Conservation (phyloP, 2,329 filamentous ascomycete species). For the Fusarium brevicatenulatum region DNA sequence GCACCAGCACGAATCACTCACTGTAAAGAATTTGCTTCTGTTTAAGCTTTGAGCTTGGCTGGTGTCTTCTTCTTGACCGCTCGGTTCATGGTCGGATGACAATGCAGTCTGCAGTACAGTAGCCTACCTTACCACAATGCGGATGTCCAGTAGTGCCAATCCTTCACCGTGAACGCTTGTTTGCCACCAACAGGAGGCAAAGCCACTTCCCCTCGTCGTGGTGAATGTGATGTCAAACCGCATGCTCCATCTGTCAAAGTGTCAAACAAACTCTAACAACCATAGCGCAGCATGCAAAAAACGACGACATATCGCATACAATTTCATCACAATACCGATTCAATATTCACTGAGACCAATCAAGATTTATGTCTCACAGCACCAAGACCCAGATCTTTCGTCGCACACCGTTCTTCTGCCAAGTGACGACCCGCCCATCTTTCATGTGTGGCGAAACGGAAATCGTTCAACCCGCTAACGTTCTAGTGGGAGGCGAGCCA, state of each 20-base stretch:
- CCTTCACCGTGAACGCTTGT: not conserved
- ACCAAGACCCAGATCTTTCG: not conserved
- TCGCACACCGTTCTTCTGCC: constrained; percentile 20
- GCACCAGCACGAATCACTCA: constrained; percentile 6
- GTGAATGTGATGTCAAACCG: not conserved
- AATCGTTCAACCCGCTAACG: constrained; percentile 13
- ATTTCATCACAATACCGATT: not conserved
- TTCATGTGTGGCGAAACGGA: constrained; percentile 9
- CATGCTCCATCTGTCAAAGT: constrained; percentile 3
- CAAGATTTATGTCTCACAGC: not conserved
- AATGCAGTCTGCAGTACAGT: not conserved
- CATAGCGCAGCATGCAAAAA: not conserved
- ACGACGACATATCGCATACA: not conserved
- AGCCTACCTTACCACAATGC: not conserved
- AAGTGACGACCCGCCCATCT: not conserved
- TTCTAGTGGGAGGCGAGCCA: constrained; percentile 5
- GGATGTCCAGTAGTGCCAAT: constrained; percentile 6
- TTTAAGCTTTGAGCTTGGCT: not conserved
- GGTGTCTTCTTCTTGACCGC: not conserved
- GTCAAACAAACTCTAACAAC: constrained; percentile 17
- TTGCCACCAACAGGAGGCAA: not conserved
- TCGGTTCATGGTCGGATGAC: not conserved
- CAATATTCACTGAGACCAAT: not conserved
- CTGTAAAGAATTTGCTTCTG: not conserved
- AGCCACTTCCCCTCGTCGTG: not conserved